Conservation (phyloP, 2,329 filamentous ascomycete species). For the Epichloe festucae region DNA sequence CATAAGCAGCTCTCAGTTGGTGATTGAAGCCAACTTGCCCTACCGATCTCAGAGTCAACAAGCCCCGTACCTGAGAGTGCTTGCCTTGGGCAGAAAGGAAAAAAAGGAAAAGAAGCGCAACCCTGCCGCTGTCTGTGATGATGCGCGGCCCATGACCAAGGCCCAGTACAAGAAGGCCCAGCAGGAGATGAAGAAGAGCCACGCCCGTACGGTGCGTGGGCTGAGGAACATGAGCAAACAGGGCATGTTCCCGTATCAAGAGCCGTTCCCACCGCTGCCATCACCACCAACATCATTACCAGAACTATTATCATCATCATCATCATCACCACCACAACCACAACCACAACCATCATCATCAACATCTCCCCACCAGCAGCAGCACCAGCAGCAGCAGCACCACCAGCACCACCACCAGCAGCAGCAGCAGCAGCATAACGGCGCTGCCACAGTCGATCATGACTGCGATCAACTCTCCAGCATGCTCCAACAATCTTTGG, state of each 20-base stretch:
- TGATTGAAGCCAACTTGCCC: not conserved
- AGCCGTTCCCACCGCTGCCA: not conserved
- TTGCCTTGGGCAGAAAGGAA: not conserved
- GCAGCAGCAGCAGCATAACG: not conserved
- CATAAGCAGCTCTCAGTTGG: not conserved
- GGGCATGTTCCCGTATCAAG: not conserved
- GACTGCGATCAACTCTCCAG: too few relatives aligned
- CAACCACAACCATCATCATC: too few relatives aligned
- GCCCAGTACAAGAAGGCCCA: not conserved
- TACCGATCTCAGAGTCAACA: fast-evolving
- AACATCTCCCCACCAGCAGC: not conserved
- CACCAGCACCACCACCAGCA: not conserved
- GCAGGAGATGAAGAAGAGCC: not conserved
- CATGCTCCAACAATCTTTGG: too few relatives aligned
- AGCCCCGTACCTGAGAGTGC: not conserved
- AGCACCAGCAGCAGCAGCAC: not conserved
- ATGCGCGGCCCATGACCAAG: not conserved
- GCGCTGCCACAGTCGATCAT: too few relatives aligned
- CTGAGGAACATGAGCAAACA: not conserved
- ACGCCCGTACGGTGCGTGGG: not conserved
- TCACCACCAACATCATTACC: too few relatives aligned
- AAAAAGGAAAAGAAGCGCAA: not conserved
- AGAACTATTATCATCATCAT: too few relatives aligned
- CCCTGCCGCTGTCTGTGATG: not conserved
- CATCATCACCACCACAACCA: too few relatives aligned